These are phyloP conservation scores for Ogataea polymorpha DNA, from an alignment of 805 yeast species.

Conservation along the genomic window DNA sequence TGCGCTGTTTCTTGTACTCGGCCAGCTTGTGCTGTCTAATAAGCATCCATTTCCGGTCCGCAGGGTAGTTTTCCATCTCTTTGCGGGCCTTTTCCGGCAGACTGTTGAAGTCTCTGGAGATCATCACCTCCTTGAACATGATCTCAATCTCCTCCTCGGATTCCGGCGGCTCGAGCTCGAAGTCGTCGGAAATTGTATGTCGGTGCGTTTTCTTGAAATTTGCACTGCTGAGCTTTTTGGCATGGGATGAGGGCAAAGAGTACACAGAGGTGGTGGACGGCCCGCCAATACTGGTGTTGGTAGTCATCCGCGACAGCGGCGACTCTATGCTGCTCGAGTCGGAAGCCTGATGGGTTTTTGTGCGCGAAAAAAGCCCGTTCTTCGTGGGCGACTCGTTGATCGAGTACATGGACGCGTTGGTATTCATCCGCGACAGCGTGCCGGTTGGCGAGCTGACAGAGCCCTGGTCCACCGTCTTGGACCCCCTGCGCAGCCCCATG, in stretches of 20 bases:
- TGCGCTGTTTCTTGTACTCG: conserved; percentile 55
- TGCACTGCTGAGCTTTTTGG: conserved; percentile 27
- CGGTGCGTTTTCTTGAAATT: conserved; percentile 32
- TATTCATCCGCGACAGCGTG: conserved; percentile 18
- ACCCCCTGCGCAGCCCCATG: conserved; percentile 23
- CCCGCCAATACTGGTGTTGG: conserved; percentile 22
- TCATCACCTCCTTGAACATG: conserved; percentile 78
- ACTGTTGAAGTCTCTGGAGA: conserved; percentile 69
- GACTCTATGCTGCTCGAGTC: conserved; percentile 24
- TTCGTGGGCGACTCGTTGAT: conserved; percentile 24
- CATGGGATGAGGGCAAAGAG: conserved; percentile 28
- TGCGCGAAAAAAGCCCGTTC: conserved; percentile 19
- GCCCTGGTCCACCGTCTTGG: conserved; percentile 13
- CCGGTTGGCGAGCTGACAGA: conserved; percentile 13
- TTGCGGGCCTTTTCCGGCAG: conserved; percentile 63
- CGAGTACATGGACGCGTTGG: conserved; percentile 16
- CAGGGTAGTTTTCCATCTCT: conserved; percentile 71
- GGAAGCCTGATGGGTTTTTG: conserved; percentile 11
- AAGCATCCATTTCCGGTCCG: conserved; percentile 87
- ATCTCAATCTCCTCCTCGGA: conserved; percentile 65
- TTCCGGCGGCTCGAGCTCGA: conserved; percentile 61
- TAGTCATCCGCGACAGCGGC: conserved; percentile 27
- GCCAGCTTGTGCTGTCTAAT: conserved; percentile 82
- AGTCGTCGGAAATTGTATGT: conserved; percentile 38
- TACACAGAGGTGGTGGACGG: conserved; percentile 21